Base-by-base conservation (phyloP, 2,329 filamentous ascomycete species). In the Macrophomina phaseolina region DNA sequence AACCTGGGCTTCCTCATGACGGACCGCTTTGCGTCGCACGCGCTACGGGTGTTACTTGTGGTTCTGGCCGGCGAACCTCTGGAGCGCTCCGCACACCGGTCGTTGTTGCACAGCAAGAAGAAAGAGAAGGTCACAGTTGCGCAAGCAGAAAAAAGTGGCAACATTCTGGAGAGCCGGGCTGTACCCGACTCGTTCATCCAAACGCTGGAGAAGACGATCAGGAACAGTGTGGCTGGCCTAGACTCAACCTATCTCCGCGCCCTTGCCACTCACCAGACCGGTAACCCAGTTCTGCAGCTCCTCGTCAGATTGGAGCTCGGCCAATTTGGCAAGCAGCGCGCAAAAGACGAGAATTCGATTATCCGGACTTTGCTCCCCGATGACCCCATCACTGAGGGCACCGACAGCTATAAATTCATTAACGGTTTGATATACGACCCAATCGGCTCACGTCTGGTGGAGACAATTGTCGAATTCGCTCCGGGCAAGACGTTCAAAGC, bases 401-500 rank as follows among this genome's bases (percentile, higher is more conserved):
- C 87, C 1, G 91, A 92, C 40, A 90, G 89, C 58, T 91, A 91
- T 4, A 86, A 87, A 16, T 97, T 98, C 75, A 86, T 98, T 75
- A 93, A 91, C 73, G 89, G 91, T 66, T 87, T 98, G 75, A 84
- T 97, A 32, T 98, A 97, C 78, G 93, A 98, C 74, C 85, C 91
- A 1, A 90, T 98, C 62, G 95, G 95, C 16, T 97, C 94, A 3
- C 90, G 94, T 52, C 84, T 99, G 1, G 84, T 98, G 28, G 95
- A 99, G 80, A 92, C 90, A 0, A 90, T 99, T 69, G 87, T 97
- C 69, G 86, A 89, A 32, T 86, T 91, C 74, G 88, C 90, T 16
- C 93, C 95, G 0, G 93, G 92, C 51, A 97, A 95, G 79, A 81
- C 93, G 40, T 99, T 98, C 86, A 97, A 97, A 79, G 87, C 88